These are phyloP conservation scores for Straminergon stramineum DNA, from an alignment of 225 moss, liverwort and hornwort genomes.

Conservation along the genomic window DNA sequence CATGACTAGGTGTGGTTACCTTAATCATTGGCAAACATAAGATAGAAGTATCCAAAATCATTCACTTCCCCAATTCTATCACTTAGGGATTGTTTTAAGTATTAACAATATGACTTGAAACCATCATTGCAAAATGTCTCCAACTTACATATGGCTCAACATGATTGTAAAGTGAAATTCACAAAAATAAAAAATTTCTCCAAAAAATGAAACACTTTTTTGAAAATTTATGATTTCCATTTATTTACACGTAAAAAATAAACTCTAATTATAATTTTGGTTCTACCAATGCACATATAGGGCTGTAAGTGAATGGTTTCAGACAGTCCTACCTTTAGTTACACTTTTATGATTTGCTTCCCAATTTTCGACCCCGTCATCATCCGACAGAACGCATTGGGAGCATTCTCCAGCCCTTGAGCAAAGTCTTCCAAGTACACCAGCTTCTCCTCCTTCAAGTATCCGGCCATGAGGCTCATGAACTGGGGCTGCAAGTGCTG, in stretches of 20 bases:
- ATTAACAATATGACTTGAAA: neutral
- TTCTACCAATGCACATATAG: neutral
- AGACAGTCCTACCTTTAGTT: neutral
- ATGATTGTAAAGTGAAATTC: neutral
- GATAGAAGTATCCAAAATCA: neutral
- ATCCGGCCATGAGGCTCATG: neutral
- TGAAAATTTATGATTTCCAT: neutral
- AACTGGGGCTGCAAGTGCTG: slow-evolving; percentile 17
- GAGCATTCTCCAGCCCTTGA: slow-evolving; percentile 31
- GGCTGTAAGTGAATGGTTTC: neutral
- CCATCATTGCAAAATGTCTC: neutral
- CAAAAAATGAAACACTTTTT: too few species aligned
- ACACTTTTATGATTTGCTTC: slow-evolving; percentile 34
- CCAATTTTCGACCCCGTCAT: slow-evolving; percentile 33
- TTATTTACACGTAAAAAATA: too few species aligned
- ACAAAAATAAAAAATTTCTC: neutral
- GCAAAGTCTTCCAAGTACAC: slow-evolving; percentile 41
- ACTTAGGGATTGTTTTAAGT: accelerated
- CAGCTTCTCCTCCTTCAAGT: slow-evolving; percentile 18
- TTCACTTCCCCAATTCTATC: neutral
- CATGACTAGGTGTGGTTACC: neutral
- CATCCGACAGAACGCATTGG: slow-evolving; percentile 32
- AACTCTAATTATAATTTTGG: neutral
- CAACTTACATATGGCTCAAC: neutral
- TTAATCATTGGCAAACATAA: neutral